Base-by-base conservation (phyloP, 2,329 filamentous ascomycete genomes). In the Colletotrichum tofieldiae region DNA sequence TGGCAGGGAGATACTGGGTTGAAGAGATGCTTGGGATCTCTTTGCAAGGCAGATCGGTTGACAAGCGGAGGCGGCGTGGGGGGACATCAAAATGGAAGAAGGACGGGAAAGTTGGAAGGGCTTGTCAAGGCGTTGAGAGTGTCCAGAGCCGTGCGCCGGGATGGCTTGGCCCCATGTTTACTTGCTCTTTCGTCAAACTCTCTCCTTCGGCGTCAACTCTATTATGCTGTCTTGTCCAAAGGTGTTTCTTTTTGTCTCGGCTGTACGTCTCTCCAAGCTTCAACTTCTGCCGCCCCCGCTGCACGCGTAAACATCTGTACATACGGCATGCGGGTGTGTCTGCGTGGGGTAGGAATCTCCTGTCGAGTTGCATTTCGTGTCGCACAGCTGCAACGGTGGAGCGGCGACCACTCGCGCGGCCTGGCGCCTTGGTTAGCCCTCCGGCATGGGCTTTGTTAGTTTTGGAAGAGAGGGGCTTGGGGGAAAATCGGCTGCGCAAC, bases 401-500 rank as follows among this genome's bases (percentile, higher is more conserved):
- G 69, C 58, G 69, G 59, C 45, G 69, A 63, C 51, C 51, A 63
- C 62, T 68, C 51, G 68, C 68, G 56, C 65, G 64, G 68, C 58
- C 68, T 37, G 45, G 59, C 69, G 39, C 59, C 43, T 23, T 72
- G 45, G n/a, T 5, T 35, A 32, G 29, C 35, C 35, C 59, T 35
- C 14, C 51, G 51, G 29, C 49, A 71, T 47, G 68, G 58, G 39
- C 62, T 39, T 49, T 63, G 51, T 51, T 37, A 54, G 16, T 45
- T 39, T 39, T 9, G 9, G 60, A 35, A 35, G 59, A 35, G 59
- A 29, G 32, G 26, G 47, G 35, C 7, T 35, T 35, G 32, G 26
- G 29, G 41, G 64, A 9, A 12, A 56, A 26, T 39, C 41, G n/a
- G 66, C 23, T 59, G 56, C 65, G 60, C 47, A 54, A 39, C 29